A percentile compares a stretch with the other conserved stretches of the same genome.
phyloP scores from a whole-genome alignment of 176 grass and related monocot genomes.

The Cymbopogon citratus region DNA sequence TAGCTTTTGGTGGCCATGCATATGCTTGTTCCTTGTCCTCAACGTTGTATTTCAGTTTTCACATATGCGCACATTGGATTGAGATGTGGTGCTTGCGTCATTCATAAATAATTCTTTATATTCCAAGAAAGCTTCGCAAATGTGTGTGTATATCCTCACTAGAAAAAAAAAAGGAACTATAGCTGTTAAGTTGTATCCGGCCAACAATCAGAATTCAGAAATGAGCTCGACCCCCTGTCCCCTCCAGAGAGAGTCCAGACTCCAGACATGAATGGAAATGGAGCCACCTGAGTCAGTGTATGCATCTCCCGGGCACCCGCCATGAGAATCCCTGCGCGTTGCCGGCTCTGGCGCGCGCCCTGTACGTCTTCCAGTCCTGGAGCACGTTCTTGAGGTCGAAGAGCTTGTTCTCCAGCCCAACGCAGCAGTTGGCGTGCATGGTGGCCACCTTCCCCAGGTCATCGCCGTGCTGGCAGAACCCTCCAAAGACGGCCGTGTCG shows the following conservation, averaged over 20 bases:
- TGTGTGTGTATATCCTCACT: too few relatives aligned
- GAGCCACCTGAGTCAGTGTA: conserved; percentile 36
- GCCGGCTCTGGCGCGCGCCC: background rate
- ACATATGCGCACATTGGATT: too few relatives aligned
- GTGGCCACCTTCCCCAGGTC: conserved; percentile 50
- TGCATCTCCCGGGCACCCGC: conserved; percentile 54
- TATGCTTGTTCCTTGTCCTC: background rate
- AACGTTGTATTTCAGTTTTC: background rate
- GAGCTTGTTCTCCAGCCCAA: conserved; percentile 55
- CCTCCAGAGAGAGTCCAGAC: too few relatives aligned
- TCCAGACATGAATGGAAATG: background rate
- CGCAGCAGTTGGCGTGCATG: conserved; percentile 78
- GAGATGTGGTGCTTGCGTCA: background rate
- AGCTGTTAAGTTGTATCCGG: background rate
- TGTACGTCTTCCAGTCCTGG: conserved; percentile 54
- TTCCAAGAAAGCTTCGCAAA: too few relatives aligned
- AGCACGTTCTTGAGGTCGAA: conserved; percentile 62
- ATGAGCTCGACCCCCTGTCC: background rate
- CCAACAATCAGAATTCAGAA: background rate
- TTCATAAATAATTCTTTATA: background rate
- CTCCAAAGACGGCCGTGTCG: conserved; percentile 47
- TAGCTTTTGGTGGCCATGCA: background rate
- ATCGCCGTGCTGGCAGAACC: conserved; percentile 53
- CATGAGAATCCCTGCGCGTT: conserved; percentile 31
- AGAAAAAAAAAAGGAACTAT: too few relatives aligned